phyloP scores from a whole-genome alignment of 495 filamentous ascomycete species.

The Tuber microsphaerosporum region DNA sequence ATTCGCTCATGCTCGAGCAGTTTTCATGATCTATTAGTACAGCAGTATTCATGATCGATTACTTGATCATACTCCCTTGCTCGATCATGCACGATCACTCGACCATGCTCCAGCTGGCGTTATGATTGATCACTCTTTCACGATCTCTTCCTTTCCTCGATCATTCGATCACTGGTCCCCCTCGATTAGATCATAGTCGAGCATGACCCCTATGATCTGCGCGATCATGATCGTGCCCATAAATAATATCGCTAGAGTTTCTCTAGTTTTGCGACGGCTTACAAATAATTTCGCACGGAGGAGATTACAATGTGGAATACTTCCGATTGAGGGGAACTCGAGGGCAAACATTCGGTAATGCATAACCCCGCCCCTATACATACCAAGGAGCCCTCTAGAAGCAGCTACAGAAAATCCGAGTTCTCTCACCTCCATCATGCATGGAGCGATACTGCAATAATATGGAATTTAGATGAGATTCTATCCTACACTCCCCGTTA shows the following conservation, averaged over 20 bases:
- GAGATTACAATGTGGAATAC: neutral
- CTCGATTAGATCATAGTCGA: too few relatives aligned
- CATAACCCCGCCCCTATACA: neutral
- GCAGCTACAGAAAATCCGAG: neutral
- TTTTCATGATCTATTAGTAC: too few relatives aligned
- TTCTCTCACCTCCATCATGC: neutral
- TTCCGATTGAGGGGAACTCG: neutral
- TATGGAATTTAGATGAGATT: neutral
- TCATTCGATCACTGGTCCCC: too few relatives aligned
- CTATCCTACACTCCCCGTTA: neutral
- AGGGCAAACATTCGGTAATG: neutral
- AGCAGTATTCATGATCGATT: too few relatives aligned
- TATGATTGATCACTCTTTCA: too few relatives aligned
- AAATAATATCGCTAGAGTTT: neutral
- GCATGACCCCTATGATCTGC: too few relatives aligned
- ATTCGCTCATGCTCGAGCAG: too few relatives aligned
- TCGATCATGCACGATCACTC: too few relatives aligned
- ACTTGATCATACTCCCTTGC: too few relatives aligned
- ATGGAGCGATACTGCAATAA: neutral
- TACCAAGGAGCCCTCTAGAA: neutral
- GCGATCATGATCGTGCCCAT: too few relatives aligned
- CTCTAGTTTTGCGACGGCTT: neutral
- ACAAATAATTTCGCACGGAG: neutral
- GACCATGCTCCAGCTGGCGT: too few relatives aligned
- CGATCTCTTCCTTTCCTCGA: too few relatives aligned